phyloP scores from a whole-genome alignment of 257 asterid genomes.

The Solanum peruvianum region DNA sequence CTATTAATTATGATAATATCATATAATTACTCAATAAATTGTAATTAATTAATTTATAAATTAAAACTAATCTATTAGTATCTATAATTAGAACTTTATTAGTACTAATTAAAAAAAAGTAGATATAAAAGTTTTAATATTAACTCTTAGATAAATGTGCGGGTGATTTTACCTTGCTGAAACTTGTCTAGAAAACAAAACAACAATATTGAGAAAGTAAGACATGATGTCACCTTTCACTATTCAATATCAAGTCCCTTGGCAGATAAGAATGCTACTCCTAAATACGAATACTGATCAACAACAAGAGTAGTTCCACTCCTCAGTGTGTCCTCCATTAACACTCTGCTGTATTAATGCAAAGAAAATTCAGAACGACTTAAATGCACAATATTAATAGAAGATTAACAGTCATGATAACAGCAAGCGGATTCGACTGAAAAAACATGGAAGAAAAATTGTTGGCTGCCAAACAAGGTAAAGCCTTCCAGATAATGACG shows the following conservation, averaged over 20 bases:
- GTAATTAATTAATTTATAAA: no score
- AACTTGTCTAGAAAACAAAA: background rate
- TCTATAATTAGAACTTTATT: no score
- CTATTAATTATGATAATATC: no score
- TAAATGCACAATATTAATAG: background rate
- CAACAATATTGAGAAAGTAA: background rate
- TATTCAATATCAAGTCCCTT: slow-evolving; percentile 76
- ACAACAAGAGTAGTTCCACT: slow-evolving; percentile 66
- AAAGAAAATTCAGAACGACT: background rate
- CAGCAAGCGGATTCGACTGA: background rate
- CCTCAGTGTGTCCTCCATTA: slow-evolving; percentile 72
- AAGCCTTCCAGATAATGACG: background rate
- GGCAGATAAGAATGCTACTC: slow-evolving; percentile 87
- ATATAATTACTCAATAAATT: no score
- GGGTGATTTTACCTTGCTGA: background rate
- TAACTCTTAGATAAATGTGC: background rate
- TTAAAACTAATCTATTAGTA: background rate
- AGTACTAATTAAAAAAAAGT: no score
- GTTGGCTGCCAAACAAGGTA: background rate
- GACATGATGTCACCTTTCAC: slow-evolving; percentile 53
- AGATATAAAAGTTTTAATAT: no score
- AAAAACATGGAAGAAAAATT: background rate
- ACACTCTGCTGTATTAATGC: background rate
- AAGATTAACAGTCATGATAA: background rate
- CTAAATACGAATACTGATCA: slow-evolving; percentile 78